Conservation (phyloP, 2,329 filamentous ascomycete genomes). For the Cladosporium oxysporum region DNA sequence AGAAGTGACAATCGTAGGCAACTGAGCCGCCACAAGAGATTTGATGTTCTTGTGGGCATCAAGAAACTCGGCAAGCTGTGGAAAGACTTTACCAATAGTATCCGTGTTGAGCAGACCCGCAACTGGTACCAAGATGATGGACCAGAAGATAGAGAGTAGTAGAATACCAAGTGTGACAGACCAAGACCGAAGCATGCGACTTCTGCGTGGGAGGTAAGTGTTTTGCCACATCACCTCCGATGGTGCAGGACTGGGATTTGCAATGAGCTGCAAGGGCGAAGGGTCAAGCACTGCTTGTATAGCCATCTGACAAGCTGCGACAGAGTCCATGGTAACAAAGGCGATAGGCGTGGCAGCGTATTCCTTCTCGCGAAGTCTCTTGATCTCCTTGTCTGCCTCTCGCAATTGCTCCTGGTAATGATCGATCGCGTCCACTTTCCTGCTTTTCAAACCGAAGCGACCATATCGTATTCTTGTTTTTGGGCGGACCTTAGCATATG, state of each 20-base stretch:
- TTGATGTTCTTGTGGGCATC: conserved; percentile 67
- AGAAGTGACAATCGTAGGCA: conserved; percentile 83
- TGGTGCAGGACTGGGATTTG: conserved; percentile 82
- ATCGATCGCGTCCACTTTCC: conserved; percentile 84
- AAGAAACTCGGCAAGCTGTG: conserved; percentile 68
- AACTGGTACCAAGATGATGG: conserved; percentile 75
- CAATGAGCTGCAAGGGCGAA: conserved; percentile 79
- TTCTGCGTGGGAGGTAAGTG: conserved; percentile 76
- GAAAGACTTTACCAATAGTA: conserved; percentile 72
- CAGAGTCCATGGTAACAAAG: conserved; percentile 97
- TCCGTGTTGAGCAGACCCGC: conserved; percentile 80
- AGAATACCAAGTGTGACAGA: conserved; percentile 79
- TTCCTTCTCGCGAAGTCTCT: conserved; percentile 67
- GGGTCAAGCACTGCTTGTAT: conserved; percentile 93
- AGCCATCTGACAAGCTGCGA: conserved; percentile 89
- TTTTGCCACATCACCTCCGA: conserved; percentile 95
- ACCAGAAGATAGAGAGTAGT: conserved; percentile 84
- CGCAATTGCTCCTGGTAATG: conserved; percentile 88
- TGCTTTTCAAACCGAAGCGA: conserved; percentile 68
- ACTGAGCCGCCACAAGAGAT: conserved; percentile 79
- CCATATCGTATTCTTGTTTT: conserved; percentile 77
- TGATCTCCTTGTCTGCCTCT: conserved; percentile 73
- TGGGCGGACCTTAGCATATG: conserved; percentile 58
- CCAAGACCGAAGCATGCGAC: conserved; percentile 79
- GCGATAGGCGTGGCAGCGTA: conserved; percentile 80